These are phyloP conservation scores for Aphanomyces cochlioides DNA, from an alignment of 352 stramenopile species.

Conservation along the genomic window DNA sequence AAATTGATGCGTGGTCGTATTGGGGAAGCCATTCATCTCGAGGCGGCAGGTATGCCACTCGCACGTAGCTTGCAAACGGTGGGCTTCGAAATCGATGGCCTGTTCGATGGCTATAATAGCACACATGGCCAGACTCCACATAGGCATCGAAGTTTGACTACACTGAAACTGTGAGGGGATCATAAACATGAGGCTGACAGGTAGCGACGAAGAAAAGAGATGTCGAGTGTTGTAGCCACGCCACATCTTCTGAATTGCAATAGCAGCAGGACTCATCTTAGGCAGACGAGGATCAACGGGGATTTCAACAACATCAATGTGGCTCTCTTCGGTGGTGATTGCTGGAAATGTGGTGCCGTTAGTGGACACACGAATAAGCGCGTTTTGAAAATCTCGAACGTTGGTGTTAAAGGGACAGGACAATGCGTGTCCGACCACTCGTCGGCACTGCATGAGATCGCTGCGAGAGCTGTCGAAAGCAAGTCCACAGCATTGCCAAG, in stretches of 20 bases:
- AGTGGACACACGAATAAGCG: too few species aligned
- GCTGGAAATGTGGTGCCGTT: too few species aligned
- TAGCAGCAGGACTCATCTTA: too few species aligned
- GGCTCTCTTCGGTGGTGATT: too few species aligned
- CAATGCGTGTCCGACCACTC: too few species aligned
- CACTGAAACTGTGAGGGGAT: background rate
- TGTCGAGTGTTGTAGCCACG: too few species aligned
- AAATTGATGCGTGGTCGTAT: background rate
- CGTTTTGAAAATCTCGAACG: too few species aligned
- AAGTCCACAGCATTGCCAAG: slow-evolving; percentile 1
- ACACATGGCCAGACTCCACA: background rate
- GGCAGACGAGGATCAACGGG: too few species aligned
- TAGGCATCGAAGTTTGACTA: background rate
- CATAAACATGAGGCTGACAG: background rate
- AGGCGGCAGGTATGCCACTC: background rate
- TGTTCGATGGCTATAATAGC: background rate
- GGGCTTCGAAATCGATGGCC: background rate
- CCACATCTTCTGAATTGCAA: background rate
- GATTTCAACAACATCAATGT: too few species aligned
- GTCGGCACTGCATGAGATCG: background rate
- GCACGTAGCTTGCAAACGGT: background rate
- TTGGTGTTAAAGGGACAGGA: too few species aligned
- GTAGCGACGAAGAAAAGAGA: too few species aligned
- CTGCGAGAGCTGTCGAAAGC: background rate
- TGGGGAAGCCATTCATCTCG: slow-evolving; percentile 19